A percentile compares a stretch with the other conserved stretches of the same genome.
These are phyloP conservation scores for Yamadazyma akitaensis DNA, from an alignment of 805 yeast genomes.

Conservation along the genomic window DNA sequence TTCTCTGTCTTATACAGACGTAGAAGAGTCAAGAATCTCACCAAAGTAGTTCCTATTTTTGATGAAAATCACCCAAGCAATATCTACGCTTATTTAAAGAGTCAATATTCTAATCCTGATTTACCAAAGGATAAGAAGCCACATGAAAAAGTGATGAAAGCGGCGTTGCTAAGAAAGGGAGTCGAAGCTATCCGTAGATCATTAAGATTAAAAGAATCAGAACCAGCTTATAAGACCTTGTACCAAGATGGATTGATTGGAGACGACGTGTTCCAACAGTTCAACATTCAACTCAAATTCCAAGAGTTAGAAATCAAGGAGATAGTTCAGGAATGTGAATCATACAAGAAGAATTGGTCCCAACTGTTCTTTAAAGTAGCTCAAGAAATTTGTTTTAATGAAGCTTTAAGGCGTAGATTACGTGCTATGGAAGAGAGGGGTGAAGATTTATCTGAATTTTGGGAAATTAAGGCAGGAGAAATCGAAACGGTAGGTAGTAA, in stretches of 20 bases:
- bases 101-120: conserved; percentile 39
- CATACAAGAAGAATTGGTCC: conserved; percentile 75
- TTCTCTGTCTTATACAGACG: conserved; percentile 70
- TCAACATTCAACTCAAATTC: conserved; percentile 69
- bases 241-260: conserved; percentile 90
- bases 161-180: conserved; percentile 57
- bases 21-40: conserved; percentile 50
- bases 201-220: conserved; percentile 75
- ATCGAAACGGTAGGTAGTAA: conserved; percentile 6
- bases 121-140: conserved; percentile 46
- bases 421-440: conserved; percentile 41
- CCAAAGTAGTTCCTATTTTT: conserved; percentile 69
- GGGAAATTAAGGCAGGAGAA: conserved; percentile 23
- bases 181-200: conserved; percentile 85
- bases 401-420: conserved; percentile 79
- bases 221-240: conserved; percentile 62
- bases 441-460: conserved; percentile 29
- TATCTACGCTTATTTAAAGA: conserved; percentile 58
- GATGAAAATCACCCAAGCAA: conserved; percentile 63
- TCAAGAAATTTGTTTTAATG: conserved; percentile 89
- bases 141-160: conserved; percentile 72
- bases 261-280: conserved; percentile 81
- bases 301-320: conserved; percentile 81
- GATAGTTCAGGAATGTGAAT: conserved; percentile 70
- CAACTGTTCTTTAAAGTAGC: conserved; percentile 70